Percentiles rank a stretch among this genome's conserved stretches.
Evolutionary conservation across 768 basidiomycete species (phyloP).

Genomic region (Rhizopogon vinicolor): DNA sequence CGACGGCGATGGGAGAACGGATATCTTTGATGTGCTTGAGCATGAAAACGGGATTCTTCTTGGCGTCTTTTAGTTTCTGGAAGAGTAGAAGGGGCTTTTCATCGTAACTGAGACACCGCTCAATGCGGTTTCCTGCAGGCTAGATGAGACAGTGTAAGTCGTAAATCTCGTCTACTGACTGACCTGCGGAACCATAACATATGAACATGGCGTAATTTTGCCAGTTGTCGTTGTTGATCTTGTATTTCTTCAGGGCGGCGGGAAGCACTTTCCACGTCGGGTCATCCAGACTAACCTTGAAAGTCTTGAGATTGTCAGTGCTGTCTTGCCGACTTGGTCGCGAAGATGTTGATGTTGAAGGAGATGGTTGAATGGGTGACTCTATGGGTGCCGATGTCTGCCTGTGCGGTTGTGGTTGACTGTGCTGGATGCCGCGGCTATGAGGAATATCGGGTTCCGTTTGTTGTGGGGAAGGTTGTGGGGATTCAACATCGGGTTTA

Average conservation of each 20-base stretch:
- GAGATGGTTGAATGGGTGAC: slow-evolving; percentile 21
- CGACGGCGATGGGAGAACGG: slow-evolving; percentile 93
- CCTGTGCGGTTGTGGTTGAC: slow-evolving; percentile 26
- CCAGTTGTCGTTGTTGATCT: slow-evolving; percentile 98
- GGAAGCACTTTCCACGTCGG: slow-evolving; percentile 99
- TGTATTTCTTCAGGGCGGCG: slow-evolving; percentile 97
- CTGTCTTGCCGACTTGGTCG: slow-evolving; percentile 57
- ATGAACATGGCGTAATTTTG: slow-evolving; percentile 99
- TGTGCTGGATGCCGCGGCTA: slow-evolving; percentile 24
- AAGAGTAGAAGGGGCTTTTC: slow-evolving; percentile 97
- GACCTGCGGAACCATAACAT: slow-evolving; percentile 91
- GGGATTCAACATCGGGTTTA: slow-evolving; percentile 69
- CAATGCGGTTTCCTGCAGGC: slow-evolving; percentile 62
- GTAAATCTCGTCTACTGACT: slow-evolving; percentile 36
- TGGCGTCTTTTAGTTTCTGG: slow-evolving; percentile 94
- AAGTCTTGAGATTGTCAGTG: slow-evolving; percentile 78
- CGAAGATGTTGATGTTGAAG: slow-evolving; percentile 18
- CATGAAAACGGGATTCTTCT: slow-evolving; percentile 99
- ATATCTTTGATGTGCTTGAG: slow-evolving; percentile 92
- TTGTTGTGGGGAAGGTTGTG: slow-evolving; percentile 75
- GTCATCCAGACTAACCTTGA: slow-evolving; percentile 97
- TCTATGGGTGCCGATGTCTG: slow-evolving; percentile 26
- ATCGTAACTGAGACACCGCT: slow-evolving; percentile 95
- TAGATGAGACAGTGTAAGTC: not conserved
- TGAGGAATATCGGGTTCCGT: slow-evolving; percentile 62